Evolutionary conservation across 805 yeast species (phyloP), one percentile per base, ranked within the genome.

Genomic region (Priceomyces medius): DNA sequence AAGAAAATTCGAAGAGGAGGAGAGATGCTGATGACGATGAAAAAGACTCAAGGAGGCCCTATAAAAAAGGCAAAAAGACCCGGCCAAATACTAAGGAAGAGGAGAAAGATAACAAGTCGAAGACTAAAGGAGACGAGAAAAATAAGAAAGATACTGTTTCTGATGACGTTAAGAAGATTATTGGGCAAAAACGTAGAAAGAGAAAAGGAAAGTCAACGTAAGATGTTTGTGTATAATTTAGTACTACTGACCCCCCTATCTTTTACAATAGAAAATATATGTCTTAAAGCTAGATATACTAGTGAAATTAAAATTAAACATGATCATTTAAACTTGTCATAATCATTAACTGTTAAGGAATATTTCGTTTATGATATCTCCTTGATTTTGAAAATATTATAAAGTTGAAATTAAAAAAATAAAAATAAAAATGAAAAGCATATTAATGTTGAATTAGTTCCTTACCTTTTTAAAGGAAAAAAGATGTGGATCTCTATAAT

Each of bases 101-200:
- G 7, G 57, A 53, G 42, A 59, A 56, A 53, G 66, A 67, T 7
- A 70, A 68, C 50, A 78, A 77, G 26, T 71, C 71, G 50, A 71
- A 63, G 69, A 71, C 68, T 42, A 73, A 72, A 53, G 69, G 65
- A 20, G 43, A 58, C 8, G 58, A 58, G 35, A 37, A 43, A 27
- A 53, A 59, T 20, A 49, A 53, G 13, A 49, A 46, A 13, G 36
- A 38, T 7, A 52, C 49, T 31, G 44, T 80, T 24, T 64, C 78
- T 21, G 81, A 77, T 24, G 79, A 76, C 43, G 74, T 80, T 14
- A 84, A 80, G 58, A 73, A 78, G 53, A 60, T 84, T 40, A 85
- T 85, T 50, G 88, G 85, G 31, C 66, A 74, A 51, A 85, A 83
- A 64, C 79, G 90, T 64, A 83, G 71, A 64, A 77, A 77, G 68